Evolutionary conservation across 176 grass and related monocot genomes (phyloP), one percentile per base, ranked within the genome.

Genomic region (Luzula sylvatica): DNA sequence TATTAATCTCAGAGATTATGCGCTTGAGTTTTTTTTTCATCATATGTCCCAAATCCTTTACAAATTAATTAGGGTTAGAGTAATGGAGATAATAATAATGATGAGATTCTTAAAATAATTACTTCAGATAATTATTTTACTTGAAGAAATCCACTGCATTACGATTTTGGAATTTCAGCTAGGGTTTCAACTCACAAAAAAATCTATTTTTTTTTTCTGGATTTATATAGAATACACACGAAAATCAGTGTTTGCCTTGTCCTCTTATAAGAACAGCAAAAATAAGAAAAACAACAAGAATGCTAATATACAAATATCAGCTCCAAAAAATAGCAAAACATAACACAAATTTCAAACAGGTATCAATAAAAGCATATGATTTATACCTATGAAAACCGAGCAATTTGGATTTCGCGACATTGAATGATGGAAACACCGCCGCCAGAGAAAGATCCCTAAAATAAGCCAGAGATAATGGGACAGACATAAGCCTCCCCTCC

Each of bases 361-460:
- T 12, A 49, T 11, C 1, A 56, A 9, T 27, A 42, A 45, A 52
- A 11, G 11, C 5, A 32, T 32, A 32, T 56, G 51, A 32, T 74
- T 66, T 70, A 70, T 54, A 93, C 87, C 87, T 74, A 93, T 81
- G 77, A 72, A 93, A 51, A 93, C 87, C 43, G 73, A 54, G 66
- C 69, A 74, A 29, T 61, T 52, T 43, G 87, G 81, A 55, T 93
- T 78, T 57, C 77, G 75, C 59, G 87, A 39, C 87, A 86, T 93
- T 11, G 72, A 15, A 8, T 4, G 30, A 35, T 35, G 7, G 30
- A 35, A 35, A 35, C 0, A 4, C 9, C 30, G 7, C 30, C 1
- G 30, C 30, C 30, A 35, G 9, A 35, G 7, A 35, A 35, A 35
- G 1, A 35, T 35, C 1, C 7, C n/a, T n/a, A n/a, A n/a, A n/a